phyloP scores from a whole-genome alignment of 2,329 filamentous ascomycete genomes.

The Pseudocercospora pini-densiflorae region DNA sequence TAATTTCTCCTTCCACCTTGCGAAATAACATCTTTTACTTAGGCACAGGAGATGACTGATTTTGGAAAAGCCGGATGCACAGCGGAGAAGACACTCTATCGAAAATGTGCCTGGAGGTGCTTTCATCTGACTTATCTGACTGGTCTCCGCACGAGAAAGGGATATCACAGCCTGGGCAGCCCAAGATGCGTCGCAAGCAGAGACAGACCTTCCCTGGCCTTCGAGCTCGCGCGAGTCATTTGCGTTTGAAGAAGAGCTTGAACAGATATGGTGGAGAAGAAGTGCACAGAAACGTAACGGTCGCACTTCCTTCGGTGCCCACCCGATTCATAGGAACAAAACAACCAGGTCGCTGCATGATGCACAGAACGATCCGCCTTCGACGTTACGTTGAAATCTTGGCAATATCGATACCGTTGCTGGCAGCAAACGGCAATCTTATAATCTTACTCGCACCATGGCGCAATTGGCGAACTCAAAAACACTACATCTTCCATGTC shows the following conservation, averaged over 20 bases:
- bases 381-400: conserved; percentile 4
- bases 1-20: not conserved
- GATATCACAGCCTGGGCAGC: not conserved
- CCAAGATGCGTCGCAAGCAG: not conserved
- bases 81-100: not conserved
- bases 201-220: not conserved
- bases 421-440: conserved; percentile 5
- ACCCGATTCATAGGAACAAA: not conserved
- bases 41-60: not conserved
- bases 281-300: no score
- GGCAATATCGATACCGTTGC: not conserved
- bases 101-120: not conserved
- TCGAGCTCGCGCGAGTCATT: not conserved
- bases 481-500: not conserved
- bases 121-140: not conserved
- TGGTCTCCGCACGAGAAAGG: not conserved
- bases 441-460: not conserved
- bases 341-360: not conserved
- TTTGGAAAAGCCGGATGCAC: not conserved
- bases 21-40: not conserved
- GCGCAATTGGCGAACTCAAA: not conserved
- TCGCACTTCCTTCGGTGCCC: not conserved
- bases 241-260: not conserved
- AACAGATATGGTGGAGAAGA: no score
- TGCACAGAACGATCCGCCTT: not conserved